Percentiles rank a stretch among this genome's conserved stretches.
phyloP scores from a whole-genome alignment of 2,329 filamentous ascomycete genomes.

The Colletotrichum horii region DNA sequence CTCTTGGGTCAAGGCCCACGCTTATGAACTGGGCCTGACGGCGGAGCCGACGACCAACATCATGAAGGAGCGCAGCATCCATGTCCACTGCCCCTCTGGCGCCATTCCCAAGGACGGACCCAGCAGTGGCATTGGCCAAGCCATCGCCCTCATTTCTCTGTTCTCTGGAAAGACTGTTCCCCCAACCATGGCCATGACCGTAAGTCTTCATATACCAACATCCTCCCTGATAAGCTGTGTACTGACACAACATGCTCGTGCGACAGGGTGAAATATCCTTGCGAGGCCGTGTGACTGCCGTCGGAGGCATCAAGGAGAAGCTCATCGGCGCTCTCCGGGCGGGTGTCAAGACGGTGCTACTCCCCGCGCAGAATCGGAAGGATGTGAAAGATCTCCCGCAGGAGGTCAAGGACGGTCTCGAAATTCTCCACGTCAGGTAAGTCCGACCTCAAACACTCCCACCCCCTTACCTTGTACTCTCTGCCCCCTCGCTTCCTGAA shows the following conservation, averaged over 20 bases:
- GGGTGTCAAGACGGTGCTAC: constrained; percentile 90
- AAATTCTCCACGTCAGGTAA: constrained; percentile 89
- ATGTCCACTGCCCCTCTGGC: constrained; percentile 94
- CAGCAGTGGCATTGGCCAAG: constrained; percentile 90
- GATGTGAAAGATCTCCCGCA: constrained; percentile 89
- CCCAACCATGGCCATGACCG: constrained; percentile 94
- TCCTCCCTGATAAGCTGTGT: background rate
- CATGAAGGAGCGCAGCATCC: constrained; percentile 92
- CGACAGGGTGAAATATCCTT: constrained; percentile 73
- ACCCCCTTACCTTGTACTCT: constrained; percentile 46
- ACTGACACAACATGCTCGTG: constrained; percentile 17
- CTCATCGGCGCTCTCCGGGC: constrained; percentile 92
- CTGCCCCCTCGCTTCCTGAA: constrained; percentile 18
- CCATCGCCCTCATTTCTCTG: constrained; percentile 88
- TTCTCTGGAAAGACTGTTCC: constrained; percentile 88
- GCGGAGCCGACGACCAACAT: constrained; percentile 85
- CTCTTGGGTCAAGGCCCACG: constrained; percentile 96
- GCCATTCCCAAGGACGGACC: constrained; percentile 94
- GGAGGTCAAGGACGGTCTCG: constrained; percentile 85
- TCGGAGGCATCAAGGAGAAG: constrained; percentile 99
- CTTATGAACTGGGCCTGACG: constrained; percentile 86
- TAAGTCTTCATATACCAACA: constrained; percentile 41
- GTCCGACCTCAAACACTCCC: constrained; percentile 33
- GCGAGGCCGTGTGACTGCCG: constrained; percentile 87
- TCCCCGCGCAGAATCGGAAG: constrained; percentile 89